A percentile compares a stretch with the other conserved stretches of the same genome.
Conservation (phyloP, 2,329 filamentous ascomycete genomes). For the Claviceps paspali region DNA sequence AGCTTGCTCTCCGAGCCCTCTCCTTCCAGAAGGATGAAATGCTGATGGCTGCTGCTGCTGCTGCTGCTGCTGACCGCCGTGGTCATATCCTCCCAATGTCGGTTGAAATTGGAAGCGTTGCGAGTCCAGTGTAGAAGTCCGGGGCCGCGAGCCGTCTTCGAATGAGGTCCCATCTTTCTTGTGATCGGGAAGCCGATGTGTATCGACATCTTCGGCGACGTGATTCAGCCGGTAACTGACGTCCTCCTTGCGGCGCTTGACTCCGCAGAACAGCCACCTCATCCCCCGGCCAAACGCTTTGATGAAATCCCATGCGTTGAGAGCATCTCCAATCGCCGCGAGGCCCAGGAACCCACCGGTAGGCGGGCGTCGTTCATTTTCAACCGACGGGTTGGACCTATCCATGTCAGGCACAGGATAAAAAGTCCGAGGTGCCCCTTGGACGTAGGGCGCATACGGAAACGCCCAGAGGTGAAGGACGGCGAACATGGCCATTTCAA, state of each 20-base stretch:
- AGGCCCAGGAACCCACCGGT: slow-evolving; percentile 49
- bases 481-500: slow-evolving; percentile 75
- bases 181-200: slow-evolving; percentile 22
- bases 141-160: slow-evolving; percentile 10
- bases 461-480: slow-evolving; percentile 73
- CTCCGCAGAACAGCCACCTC: slow-evolving; percentile 67
- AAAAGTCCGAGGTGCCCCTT: slow-evolving; percentile 26
- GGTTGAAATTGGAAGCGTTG: slow-evolving; percentile 14
- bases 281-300: slow-evolving; percentile 66
- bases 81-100: slow-evolving; percentile 16
- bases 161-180: slow-evolving; percentile 10
- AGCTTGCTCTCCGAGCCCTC: slow-evolving; percentile 21
- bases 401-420: slow-evolving; percentile 30
- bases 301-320: slow-evolving; percentile 71
- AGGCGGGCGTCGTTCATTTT: slow-evolving; percentile 34
- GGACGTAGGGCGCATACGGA: slow-evolving; percentile 54
- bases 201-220: slow-evolving; percentile 18
- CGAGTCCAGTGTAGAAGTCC: background rate
- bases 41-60: too few relatives aligned
- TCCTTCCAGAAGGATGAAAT: slow-evolving; percentile 21
- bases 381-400: slow-evolving; percentile 23
- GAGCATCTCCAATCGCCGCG: slow-evolving; percentile 51
- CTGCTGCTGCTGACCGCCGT: slow-evolving; percentile 24
- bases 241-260: slow-evolving; percentile 42
- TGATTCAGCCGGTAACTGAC: slow-evolving; percentile 27